Evolutionary conservation across 2,329 filamentous ascomycete genomes (phyloP), one percentile per base, ranked within the genome.

Genomic region (Bipolaris gigantea): DNA sequence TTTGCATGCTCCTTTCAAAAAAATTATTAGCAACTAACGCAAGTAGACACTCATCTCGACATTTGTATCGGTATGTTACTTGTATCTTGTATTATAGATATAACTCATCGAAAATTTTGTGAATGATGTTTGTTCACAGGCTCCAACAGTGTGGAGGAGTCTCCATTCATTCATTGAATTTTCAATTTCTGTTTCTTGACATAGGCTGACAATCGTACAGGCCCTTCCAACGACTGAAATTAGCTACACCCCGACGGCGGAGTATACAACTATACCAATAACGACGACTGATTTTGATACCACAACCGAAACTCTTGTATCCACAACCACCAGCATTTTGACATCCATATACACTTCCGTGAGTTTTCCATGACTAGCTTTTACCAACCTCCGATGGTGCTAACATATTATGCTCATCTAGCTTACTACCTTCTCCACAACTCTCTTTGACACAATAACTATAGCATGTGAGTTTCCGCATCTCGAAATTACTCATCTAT

Each of bases 11-110:
- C 4, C 16, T 11, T 9, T 16, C 8, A 0, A 5, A 30, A 15
- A 5, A 11, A 6, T 16, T 5, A 11, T 3, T 15, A 11, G 2
- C 5, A 13, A 10, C 51, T 55, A 23, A 57, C 15, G 3, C 9
- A 19, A 10, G 7, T 33, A 56, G 58, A 67, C 60, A 2, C 44
- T 52, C n/a, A 65, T 50, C 2, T 50, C 59, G 8, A 67, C 63
- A 4, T 48, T 55, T 9, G 48, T 67, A 9, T 61, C 63, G 10
- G 61, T 63, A 59, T n/a, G n/a, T n/a, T n/a, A n/a, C n/a, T n/a
- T n/a, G n/a, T n/a, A n/a, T n/a, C n/a, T n/a, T n/a, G n/a, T n/a
- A n/a, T n/a, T n/a, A n/a, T n/a, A n/a, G n/a, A n/a, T n/a, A n/a
- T n/a, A n/a, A n/a, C n/a, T n/a, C n/a, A n/a, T n/a, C n/a, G n/a